Base-by-base conservation (phyloP, 1,284 basidiomycete genomes). In the Sporisorium exsertum region DNA sequence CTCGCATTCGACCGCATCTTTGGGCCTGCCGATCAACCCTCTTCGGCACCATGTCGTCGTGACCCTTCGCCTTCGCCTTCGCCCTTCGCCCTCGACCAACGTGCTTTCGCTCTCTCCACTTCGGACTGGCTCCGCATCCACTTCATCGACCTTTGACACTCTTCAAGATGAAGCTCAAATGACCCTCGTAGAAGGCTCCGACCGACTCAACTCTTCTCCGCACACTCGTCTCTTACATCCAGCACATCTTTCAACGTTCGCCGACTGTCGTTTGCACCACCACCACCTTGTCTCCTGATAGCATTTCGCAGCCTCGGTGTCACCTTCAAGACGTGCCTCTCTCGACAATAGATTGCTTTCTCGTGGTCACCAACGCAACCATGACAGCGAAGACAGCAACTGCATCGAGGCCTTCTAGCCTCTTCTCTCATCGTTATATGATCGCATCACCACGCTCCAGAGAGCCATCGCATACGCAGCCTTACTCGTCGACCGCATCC, bases 341-440 rank as follows among this genome's bases (percentile, higher is more conserved):
- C 33, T 40, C 16, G 18, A 27, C 46, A 12, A 3, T 47, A 29
- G 16, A 27, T 5, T 16, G 10, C 5, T 26, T 10, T 10, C 22
- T 27, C 24, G 12, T 26, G 22, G 45, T 5, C 27, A 18, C 35
- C 20, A 20, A 7, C 20, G 18, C 4, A 16, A 51, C 18, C 56
- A 71, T 71, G 69, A 58, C 59, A 13, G 69, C 63, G 20, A 62
- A 63, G 6, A 58, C 69, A 12, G 51, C 59, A 35, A 29, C 59
- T 12, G 43, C 59, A 10, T 47, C 63, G 33, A 54, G 51, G n/a
- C 52, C 61, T 12, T n/a, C 69, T 51, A 46, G 47, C 45, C 47
- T 62, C 15, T 42, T 55, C 12, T 49, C 40, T 16, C 58, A 65
- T 49, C 62, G 63, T 24, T 71, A 62, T 18, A 62, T 46, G 20